Evolutionary conservation across 805 yeast species (phyloP).

Genomic region (Metschnikowia kunwiensis): DNA sequence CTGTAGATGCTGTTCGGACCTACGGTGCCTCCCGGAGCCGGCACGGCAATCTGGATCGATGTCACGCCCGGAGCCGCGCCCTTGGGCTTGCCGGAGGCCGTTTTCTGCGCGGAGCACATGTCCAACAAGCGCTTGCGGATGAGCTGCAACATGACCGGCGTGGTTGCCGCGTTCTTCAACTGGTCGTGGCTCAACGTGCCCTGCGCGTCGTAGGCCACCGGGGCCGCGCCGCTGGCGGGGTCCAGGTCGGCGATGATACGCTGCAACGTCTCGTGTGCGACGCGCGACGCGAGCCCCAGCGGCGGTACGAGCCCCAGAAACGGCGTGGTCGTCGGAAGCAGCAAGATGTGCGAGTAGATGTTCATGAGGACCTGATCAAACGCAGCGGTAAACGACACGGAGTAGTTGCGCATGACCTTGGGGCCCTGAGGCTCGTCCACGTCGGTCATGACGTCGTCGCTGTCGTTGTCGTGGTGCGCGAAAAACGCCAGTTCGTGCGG

Average conservation of each 20-base stretch:
- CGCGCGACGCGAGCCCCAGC: slow-evolving; percentile 42
- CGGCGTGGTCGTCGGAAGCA: slow-evolving; percentile 45
- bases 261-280: slow-evolving; percentile 41
- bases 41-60: slow-evolving; percentile 14
- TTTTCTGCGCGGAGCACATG: slow-evolving; percentile 29
- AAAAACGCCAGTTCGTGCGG: slow-evolving; percentile 22
- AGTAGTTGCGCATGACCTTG: slow-evolving; percentile 25
- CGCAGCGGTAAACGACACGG: slow-evolving; percentile 32
- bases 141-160: slow-evolving; percentile 40
- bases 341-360: slow-evolving; percentile 32
- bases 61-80: slow-evolving; percentile 10
- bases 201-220: slow-evolving; percentile 30
- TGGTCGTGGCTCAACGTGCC: slow-evolving; percentile 31
- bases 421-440: slow-evolving; percentile 30
- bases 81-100: slow-evolving; percentile 5
- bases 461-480: slow-evolving; percentile 34
- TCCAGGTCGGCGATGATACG: slow-evolving; percentile 21
- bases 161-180: slow-evolving; percentile 29
- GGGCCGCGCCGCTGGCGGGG: slow-evolving; percentile 17
- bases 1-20: slow-evolving; percentile 13
- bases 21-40: slow-evolving; percentile 2
- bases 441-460: slow-evolving; percentile 43
- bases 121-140: slow-evolving; percentile 41
- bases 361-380: slow-evolving; percentile 39
- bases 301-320: slow-evolving; percentile 43